Evolutionary conservation across 2,329 filamentous ascomycete genomes (phyloP), one percentile per base, ranked within the genome.

Genomic region (Trichophaea hybrida): DNA sequence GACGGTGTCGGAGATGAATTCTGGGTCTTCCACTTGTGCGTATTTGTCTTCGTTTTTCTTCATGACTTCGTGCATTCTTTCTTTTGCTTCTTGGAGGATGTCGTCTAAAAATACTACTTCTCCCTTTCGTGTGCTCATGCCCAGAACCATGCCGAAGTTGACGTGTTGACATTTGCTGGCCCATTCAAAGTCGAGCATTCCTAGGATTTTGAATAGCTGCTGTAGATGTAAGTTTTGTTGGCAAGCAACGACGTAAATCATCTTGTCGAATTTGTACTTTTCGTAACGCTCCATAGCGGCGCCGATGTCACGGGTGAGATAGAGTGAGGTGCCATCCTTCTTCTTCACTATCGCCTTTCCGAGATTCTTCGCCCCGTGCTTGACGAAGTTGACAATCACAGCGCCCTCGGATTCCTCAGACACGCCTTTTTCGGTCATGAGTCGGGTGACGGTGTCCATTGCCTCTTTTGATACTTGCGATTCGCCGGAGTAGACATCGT

Each of bases 11-110:
- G 93, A 89, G 7, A 84, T 86, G 58, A 81, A 79, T 58, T 82
- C 83, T 0, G 91, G 91, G 72, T 97, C 78, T 69, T 84, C 86
- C 17, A 98, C 84, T 73, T 96, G 89, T 59, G 82, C 75, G 73
- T 97, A 98, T 77, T 98, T 98, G 70, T 80, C 78, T 68, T 86
- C 79, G 72, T 97, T 97, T 75, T 85, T 85, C 73, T 77, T 82
- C 93, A 98, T 98, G 55, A 94, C 88, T 63, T 95, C 88, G 77
- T 97, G 91, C 93, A 98, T 98, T 74, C 90, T 88, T 58, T 96
- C 91, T 69, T 82, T 84, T 6, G 94, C 88, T 67, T 90, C 86
- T 44, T 80, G 77, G 59, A 90, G 76, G 67, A 89, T 88, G 67
- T 86, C 83, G 68, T 84, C 77, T 64, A 82, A 71, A 74, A 87